Conservation (phyloP, 441 rosid species). For the Mallotus japonicus region DNA sequence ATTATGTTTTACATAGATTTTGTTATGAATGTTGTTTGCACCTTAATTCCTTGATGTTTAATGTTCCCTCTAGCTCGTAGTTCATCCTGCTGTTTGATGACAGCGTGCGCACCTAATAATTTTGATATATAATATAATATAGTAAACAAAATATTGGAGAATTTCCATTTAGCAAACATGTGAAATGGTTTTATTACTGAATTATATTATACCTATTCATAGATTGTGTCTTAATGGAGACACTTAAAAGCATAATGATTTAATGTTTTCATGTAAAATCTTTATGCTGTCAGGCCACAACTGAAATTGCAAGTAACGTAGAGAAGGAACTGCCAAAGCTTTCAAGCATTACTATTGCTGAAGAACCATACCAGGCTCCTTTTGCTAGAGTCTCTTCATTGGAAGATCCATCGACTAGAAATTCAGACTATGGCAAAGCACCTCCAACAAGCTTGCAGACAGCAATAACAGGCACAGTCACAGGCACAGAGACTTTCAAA, state of each 20-base stretch:
- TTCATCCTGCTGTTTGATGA: neutral
- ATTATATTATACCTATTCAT: neutral
- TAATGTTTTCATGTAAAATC: slow-evolving; percentile 20
- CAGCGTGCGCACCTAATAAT: neutral
- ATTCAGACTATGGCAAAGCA: slow-evolving; percentile 60
- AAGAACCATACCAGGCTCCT: slow-evolving; percentile 77
- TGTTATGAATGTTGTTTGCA: neutral
- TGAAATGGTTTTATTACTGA: neutral
- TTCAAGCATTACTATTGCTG: slow-evolving; percentile 36
- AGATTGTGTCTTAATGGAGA: too few species aligned
- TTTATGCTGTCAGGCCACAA: slow-evolving; percentile 49
- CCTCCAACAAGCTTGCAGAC: slow-evolving; percentile 45
- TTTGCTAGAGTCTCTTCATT: slow-evolving; percentile 77
- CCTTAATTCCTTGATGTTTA: neutral
- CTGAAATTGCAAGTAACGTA: slow-evolving; percentile 36
- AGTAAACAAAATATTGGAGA: neutral
- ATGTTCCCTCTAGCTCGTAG: neutral
- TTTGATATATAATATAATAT: neutral
- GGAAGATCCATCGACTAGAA: slow-evolving; percentile 63
- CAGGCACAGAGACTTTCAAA: slow-evolving; percentile 42
- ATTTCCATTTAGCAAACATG: neutral
- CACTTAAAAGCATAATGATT: slow-evolving; percentile 9
- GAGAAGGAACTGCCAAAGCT: slow-evolving; percentile 44
- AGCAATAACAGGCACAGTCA: slow-evolving; percentile 32
- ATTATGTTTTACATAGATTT: neutral